These are phyloP conservation scores for Eutrema salsugineum DNA, from an alignment of 441 rosid species.

Conservation along the genomic window DNA sequence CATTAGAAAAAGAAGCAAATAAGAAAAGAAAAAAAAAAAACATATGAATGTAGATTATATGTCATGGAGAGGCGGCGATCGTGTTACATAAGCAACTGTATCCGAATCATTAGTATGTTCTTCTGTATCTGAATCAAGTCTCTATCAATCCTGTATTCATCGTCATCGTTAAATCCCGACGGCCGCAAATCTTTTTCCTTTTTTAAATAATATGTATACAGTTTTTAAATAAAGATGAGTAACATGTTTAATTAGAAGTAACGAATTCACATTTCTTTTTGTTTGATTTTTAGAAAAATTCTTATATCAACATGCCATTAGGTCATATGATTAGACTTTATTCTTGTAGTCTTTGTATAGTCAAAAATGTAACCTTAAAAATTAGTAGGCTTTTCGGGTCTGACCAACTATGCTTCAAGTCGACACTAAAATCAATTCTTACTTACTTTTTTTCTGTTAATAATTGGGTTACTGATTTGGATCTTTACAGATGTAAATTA, in stretches of 20 bases:
- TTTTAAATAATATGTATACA: neutral
- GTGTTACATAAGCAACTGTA: conserved; percentile 26
- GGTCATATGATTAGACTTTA: neutral
- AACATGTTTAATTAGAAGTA: neutral
- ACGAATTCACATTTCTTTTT: neutral
- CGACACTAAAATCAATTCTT: neutral
- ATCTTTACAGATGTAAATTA: neutral
- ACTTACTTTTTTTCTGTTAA: neutral
- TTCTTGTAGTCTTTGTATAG: neutral
- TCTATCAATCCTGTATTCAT: neutral
- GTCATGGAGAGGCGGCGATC: conserved; percentile 25
- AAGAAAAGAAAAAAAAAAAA: neutral
- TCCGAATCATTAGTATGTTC: conserved; percentile 33
- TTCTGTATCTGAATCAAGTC: neutral
- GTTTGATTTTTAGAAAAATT: neutral
- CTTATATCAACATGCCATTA: neutral
- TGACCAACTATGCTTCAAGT: conserved; percentile 11
- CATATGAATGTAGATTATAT: neutral
- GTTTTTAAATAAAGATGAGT: neutral
- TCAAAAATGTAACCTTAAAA: neutral
- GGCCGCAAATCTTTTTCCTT: neutral
- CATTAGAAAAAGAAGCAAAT: neutral
- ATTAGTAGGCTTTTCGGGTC: neutral
- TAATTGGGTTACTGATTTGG: neutral
- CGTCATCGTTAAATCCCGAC: conserved; percentile 1